Conservation (phyloP, 1,284 basidiomycete genomes). For the Chiua sp. region DNA sequence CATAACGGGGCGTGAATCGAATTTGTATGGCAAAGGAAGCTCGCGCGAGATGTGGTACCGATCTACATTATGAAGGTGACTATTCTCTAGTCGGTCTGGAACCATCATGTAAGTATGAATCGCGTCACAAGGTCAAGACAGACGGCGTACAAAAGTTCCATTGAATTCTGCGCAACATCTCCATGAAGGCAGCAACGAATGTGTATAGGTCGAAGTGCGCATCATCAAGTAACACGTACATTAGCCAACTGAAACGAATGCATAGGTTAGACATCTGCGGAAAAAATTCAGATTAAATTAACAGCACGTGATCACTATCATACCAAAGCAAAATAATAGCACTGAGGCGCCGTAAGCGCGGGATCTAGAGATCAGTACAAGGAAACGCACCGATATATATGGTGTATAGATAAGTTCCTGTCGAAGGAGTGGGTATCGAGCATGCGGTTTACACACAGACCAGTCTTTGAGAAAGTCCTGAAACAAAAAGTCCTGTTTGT, state of each 20-base stretch:
- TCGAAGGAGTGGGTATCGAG: constrained; percentile 68
- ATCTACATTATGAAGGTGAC: constrained; percentile 86
- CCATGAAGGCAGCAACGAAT: constrained; percentile 76
- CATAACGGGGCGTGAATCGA: constrained; percentile 24
- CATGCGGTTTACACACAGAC: constrained; percentile 71
- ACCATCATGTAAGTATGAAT: background rate
- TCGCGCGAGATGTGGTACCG: constrained; percentile 82
- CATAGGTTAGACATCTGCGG: constrained; percentile 71
- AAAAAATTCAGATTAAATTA: background rate
- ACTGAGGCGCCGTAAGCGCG: constrained; percentile 40
- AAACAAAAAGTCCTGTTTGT: background rate
- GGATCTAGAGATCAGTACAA: background rate
- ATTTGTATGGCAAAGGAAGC: constrained; percentile 75
- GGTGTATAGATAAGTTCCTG: constrained; percentile 75
- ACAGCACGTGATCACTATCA: background rate
- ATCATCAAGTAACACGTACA: constrained; percentile 68
- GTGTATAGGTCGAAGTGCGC: constrained; percentile 61
- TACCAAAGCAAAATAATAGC: constrained; percentile 80
- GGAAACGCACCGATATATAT: constrained; percentile 56
- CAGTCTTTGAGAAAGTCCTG: constrained; percentile 85
- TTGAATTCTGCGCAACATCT: constrained; percentile 85
- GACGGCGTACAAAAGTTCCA: constrained; percentile 88
- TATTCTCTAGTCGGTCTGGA: constrained; percentile 82
- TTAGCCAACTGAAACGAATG: constrained; percentile 82
- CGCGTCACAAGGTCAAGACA: background rate